These are phyloP conservation scores for Albugo laibachii DNA, from an alignment of 352 stramenopile genomes.

Conservation along the genomic window DNA sequence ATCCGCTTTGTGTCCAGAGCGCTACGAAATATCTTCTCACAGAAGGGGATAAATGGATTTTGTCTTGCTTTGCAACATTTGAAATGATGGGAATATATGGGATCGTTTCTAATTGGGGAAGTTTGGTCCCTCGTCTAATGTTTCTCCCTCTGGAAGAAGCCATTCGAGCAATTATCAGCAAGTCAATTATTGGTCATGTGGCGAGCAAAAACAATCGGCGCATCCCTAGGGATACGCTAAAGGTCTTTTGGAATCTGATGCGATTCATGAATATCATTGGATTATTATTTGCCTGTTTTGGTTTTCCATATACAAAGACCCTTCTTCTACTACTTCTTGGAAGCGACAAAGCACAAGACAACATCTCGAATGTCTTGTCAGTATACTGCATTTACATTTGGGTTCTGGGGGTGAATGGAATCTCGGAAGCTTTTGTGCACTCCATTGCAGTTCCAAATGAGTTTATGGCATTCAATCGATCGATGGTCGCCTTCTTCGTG, in stretches of 20 bases:
- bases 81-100: constrained; percentile 94
- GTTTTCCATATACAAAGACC: constrained; percentile 56
- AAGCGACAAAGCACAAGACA: constrained; percentile 31
- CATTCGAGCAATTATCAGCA: constrained; percentile 88
- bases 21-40: constrained; percentile 94
- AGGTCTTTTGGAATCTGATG: constrained; percentile 51
- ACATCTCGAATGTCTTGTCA: constrained; percentile 30
- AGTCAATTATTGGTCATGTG: constrained; percentile 20
- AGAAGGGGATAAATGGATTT: constrained; percentile 91
- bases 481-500: constrained; percentile 63
- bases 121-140: constrained; percentile 87
- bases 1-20: constrained; percentile 80
- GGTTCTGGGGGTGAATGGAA: constrained; percentile 89
- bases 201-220: constrained; percentile 10
- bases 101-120: constrained; percentile 89
- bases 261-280: constrained; percentile 72
- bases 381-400: constrained; percentile 89
- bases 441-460: constrained; percentile 45
- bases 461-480: constrained; percentile 63
- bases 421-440: constrained; percentile 93
- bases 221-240: constrained; percentile 11
- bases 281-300: constrained; percentile 72
- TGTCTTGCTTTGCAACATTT: constrained; percentile 76
- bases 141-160: constrained; percentile 95
- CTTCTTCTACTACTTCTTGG: constrained; percentile 68